phyloP scores from a whole-genome alignment of 768 basidiomycete genomes.

The Rhodotorula graminis region DNA sequence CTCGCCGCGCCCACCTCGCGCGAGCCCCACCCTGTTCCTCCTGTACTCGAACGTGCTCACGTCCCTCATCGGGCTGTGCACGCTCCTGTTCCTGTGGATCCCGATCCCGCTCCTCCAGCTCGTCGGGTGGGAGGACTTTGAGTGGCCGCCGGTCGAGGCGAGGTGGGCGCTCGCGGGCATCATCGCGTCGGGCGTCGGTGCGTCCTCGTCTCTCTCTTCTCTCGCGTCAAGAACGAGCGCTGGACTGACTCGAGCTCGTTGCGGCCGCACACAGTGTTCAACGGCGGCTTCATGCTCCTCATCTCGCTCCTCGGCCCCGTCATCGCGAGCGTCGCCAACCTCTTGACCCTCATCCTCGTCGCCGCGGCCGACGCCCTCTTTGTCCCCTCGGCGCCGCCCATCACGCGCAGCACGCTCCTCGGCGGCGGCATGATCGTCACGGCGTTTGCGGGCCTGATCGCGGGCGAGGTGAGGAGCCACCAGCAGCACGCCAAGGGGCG shows the following conservation, averaged over 20 bases:
- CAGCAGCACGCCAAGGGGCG: not conserved
- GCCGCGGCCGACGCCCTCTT: constrained; percentile 72
- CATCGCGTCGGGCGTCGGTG: constrained; percentile 55
- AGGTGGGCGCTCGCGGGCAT: constrained; percentile 62
- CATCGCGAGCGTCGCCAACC: constrained; percentile 66
- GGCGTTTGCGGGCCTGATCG: constrained; percentile 68
- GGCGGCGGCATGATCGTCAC: constrained; percentile 74
- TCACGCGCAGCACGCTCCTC: constrained; percentile 67
- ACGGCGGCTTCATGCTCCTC: constrained; percentile 39
- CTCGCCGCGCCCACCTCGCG: constrained; percentile 41
- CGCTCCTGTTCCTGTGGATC: constrained; percentile 69
- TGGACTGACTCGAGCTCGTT: too few relatives aligned
- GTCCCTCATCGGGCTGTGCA: constrained; percentile 70
- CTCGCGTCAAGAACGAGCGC: too few relatives aligned
- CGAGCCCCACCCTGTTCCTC: constrained; percentile 70
- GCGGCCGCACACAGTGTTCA: constrained; percentile 55
- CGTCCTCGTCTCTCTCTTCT: not conserved
- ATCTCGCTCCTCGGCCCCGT: constrained; percentile 36
- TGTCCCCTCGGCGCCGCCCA: constrained; percentile 53
- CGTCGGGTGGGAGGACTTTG: constrained; percentile 62
- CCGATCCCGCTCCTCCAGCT: constrained; percentile 70
- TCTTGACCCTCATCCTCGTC: constrained; percentile 91
- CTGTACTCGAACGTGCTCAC: constrained; percentile 79
- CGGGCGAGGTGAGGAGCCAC: constrained; percentile 7
- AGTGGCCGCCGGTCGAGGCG: constrained; percentile 56